Base-by-base conservation (phyloP, 768 basidiomycete species). In the Exsudoporus frostii region DNA sequence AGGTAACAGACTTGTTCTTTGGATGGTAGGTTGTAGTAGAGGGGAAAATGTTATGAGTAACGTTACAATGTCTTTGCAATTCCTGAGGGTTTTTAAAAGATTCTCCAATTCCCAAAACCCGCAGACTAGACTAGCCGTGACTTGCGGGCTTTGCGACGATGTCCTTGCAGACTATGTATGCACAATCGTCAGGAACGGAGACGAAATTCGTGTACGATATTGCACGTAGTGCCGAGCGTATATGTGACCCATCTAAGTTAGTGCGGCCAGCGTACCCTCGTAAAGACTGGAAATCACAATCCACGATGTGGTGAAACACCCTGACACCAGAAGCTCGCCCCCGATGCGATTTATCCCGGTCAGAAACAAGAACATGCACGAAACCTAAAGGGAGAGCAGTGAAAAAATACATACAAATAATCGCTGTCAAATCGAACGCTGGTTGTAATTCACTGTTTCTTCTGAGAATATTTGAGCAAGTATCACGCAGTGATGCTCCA, bases 1-100 rank as follows among this genome's bases (percentile, higher is more conserved):
- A 88, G 68, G 82, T 91, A 48, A 84, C 85, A 13, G 89, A 92
- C 73, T 65, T 90, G 57, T 84, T 92, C 44, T 91, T 90, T 65
- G 88, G 88, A 15, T 91, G 88, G 88, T 91, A 81, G 73, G 42
- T 30, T 17, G 17, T 36, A 9, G 44, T 36, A 19, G 33, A 41
- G n/a, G 32, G 41, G 1, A 43, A 9, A n/a, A 34, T 44, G 19
- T 47, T 13, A 33, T 33, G 29, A 33, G 22, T 3, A 1, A 24
- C 6, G 13, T 32, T 54, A n/a, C n/a, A n/a, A n/a, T 47, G 13
- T 44, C 4, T 33, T 11, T 33, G 34, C 24, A 22, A 13, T 24
- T 4, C 24, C 11, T 11, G 14, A 25, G 20, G 27, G 3, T 37
- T 17, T 29, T n/a, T 4, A 25, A 19, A 19, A 2, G 14, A 11